phyloP scores from a whole-genome alignment of 2,329 filamentous ascomycete genomes.

The Pyrenophora teres region DNA sequence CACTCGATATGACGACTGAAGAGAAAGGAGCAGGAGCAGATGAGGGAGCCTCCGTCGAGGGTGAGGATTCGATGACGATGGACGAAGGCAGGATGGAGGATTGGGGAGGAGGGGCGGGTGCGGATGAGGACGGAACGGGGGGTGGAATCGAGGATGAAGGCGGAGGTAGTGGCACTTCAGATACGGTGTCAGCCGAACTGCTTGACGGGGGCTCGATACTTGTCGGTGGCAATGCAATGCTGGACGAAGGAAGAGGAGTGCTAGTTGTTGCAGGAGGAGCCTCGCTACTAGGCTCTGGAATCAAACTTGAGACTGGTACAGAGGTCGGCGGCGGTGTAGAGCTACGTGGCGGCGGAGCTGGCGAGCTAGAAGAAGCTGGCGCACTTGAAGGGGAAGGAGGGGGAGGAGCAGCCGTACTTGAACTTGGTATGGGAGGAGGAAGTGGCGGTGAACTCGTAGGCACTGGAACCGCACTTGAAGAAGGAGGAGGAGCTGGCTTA shows the following conservation, averaged over 20 bases:
- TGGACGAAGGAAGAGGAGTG: constrained; percentile 9
- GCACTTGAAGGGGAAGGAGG: constrained; percentile 19
- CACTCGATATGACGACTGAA: constrained; percentile 10
- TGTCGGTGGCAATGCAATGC: constrained; percentile 1
- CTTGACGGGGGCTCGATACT: constrained; percentile 24
- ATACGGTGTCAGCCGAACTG: constrained; percentile 29
- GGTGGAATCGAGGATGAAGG: constrained; percentile 1
- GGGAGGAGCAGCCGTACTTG: constrained; percentile 13
- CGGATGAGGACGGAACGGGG: constrained; percentile 1
- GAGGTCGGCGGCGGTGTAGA: constrained; percentile 11
- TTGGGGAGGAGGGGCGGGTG: not conserved
- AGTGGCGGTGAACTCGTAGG: constrained; percentile 11
- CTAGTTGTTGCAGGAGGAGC: constrained; percentile 14
- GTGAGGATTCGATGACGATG: not conserved
- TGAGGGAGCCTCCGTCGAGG: not conserved
- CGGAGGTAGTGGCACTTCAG: constrained; percentile 20
- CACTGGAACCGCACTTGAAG: constrained; percentile 1
- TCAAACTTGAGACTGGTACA: constrained; percentile 14
- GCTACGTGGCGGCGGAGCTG: constrained; percentile 3
- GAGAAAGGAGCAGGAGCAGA: not conserved
- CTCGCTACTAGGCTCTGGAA: constrained; percentile 12
- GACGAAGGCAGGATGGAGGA: not conserved
- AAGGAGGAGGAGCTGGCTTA: constrained; percentile 1
- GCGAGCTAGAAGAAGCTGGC: constrained; percentile 2
- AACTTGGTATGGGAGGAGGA: constrained; percentile 9